A percentile compares a stretch with the other conserved stretches of the same genome.
Evolutionary conservation across 1,284 basidiomycete genomes (phyloP).

Genomic region (Spongiforma sp.): DNA sequence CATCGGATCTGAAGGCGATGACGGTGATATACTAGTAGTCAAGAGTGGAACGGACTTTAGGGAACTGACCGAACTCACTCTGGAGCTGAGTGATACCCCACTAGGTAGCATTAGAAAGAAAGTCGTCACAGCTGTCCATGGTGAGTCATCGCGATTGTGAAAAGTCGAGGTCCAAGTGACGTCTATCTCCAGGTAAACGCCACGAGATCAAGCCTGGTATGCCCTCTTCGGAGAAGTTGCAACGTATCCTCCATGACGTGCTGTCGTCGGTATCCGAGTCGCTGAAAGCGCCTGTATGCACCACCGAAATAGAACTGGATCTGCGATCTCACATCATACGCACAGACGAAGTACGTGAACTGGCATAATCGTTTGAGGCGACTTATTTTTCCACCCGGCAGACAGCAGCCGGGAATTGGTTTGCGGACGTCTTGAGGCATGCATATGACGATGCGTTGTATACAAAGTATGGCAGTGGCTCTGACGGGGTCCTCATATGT

Average conservation of each 20-base stretch:
- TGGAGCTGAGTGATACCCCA: slow-evolving; percentile 70
- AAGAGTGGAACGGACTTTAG: slow-evolving; percentile 94
- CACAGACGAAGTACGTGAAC: slow-evolving; percentile 58
- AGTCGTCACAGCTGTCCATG: slow-evolving; percentile 68
- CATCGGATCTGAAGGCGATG: slow-evolving; percentile 78
- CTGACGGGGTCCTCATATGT: slow-evolving; percentile 82
- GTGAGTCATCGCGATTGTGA: slow-evolving; percentile 37
- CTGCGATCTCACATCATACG: slow-evolving; percentile 81
- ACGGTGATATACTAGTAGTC: slow-evolving; percentile 73
- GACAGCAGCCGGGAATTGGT: slow-evolving; percentile 87
- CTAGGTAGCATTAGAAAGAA: slow-evolving; percentile 69
- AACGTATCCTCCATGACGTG: slow-evolving; percentile 66
- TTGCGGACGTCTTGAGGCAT: slow-evolving; percentile 86
- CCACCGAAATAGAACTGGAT: slow-evolving; percentile 72
- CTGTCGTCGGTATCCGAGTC: slow-evolving; percentile 76
- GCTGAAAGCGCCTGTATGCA: slow-evolving; percentile 77
- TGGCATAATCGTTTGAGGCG: too few relatives aligned
- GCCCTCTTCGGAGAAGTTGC: slow-evolving; percentile 62
- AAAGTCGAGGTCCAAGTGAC: not conserved
- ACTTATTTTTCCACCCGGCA: slow-evolving; percentile 37
- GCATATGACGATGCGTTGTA: slow-evolving; percentile 83
- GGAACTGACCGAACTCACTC: slow-evolving; percentile 77
- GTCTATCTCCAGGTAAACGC: slow-evolving; percentile 55
- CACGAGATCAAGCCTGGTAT: slow-evolving; percentile 67
- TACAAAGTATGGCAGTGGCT: slow-evolving; percentile 63